These are phyloP conservation scores for Aristolochia contorta DNA, from an alignment of 164 flowering plant species.

Conservation along the genomic window DNA sequence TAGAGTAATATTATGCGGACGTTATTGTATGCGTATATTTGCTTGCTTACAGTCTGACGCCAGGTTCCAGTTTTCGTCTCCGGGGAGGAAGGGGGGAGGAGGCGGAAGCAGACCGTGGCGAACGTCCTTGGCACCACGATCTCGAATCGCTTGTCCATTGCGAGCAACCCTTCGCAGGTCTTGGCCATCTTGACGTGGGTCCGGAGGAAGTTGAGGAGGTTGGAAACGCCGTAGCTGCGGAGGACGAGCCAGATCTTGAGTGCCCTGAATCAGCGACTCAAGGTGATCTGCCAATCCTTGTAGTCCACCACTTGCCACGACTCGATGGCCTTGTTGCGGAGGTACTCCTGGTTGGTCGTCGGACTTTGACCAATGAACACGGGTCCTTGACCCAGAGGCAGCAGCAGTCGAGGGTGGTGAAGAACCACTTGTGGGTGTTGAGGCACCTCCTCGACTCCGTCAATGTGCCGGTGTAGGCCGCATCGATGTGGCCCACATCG, in stretches of 20 bases:
- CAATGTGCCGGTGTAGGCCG: conserved; percentile 59
- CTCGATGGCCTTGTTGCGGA: conserved; percentile 45
- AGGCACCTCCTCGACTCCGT: conserved; percentile 53
- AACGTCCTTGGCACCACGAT: conserved; percentile 46
- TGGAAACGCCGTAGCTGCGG: too few relatives aligned
- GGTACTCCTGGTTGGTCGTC: conserved; percentile 50
- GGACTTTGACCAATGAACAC: conserved; percentile 25
- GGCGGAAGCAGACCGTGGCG: conserved; percentile 46
- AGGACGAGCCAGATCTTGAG: too few relatives aligned
- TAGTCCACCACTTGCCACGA: conserved; percentile 49
- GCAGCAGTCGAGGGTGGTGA: too few relatives aligned
- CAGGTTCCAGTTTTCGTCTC: too few relatives aligned
- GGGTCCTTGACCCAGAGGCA: conserved; percentile 70
- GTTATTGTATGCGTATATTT: too few relatives aligned
- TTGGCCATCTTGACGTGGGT: conserved; percentile 51
- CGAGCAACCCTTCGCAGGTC: conserved; percentile 36
- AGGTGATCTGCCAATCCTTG: conserved; percentile 78
- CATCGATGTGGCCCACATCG: conserved; percentile 47
- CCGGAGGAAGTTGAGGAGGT: conserved; percentile 32
- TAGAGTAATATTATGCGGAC: too few relatives aligned
- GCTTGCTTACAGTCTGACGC: too few relatives aligned
- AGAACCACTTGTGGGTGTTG: conserved; percentile 73
- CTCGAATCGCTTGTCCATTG: conserved; percentile 45
- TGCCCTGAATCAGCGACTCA: too few relatives aligned
- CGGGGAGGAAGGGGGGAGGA: conserved; percentile 16